phyloP scores from a whole-genome alignment of 2,329 filamentous ascomycete genomes.

The Chalara sp. region DNA sequence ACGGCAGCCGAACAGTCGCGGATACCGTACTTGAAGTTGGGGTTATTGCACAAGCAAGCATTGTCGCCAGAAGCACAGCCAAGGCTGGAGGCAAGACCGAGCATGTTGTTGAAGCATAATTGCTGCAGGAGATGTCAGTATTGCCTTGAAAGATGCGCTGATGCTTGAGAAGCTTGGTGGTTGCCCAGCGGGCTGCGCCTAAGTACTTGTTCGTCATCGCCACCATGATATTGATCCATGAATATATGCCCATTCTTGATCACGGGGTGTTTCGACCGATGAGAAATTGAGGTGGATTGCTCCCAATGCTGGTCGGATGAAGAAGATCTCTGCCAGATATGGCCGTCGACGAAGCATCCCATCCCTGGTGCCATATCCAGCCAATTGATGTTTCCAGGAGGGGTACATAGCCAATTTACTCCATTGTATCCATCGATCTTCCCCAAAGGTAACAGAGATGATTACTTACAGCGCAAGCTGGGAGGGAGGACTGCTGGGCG shows the following conservation, averaged over 20 bases:
- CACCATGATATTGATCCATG: background rate
- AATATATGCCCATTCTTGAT: background rate
- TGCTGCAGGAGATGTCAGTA: constrained; percentile 20
- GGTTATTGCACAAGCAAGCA: constrained; percentile 36
- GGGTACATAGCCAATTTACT: background rate
- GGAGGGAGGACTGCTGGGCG: constrained; percentile 21
- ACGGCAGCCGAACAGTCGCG: constrained; percentile 36
- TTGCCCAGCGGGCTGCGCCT: background rate
- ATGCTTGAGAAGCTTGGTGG: background rate
- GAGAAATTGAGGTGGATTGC: background rate
- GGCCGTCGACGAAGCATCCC: background rate
- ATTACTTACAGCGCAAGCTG: constrained; percentile 27
- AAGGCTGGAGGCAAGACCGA: constrained; percentile 32
- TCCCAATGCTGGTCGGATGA: background rate
- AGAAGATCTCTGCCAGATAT: background rate
- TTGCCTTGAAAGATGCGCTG: background rate
- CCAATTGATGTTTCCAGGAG: background rate
- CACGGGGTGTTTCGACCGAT: background rate
- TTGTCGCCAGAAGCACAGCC: constrained; percentile 30
- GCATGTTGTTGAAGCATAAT: constrained; percentile 39
- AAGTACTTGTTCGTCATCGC: background rate
- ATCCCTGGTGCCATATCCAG: background rate
- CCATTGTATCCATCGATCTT: no score
- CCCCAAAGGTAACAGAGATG: background rate
- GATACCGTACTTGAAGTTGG: constrained; percentile 38